These are phyloP conservation scores for Coniochaeta pulveracea DNA, from an alignment of 2,329 filamentous ascomycete genomes.

Conservation along the genomic window DNA sequence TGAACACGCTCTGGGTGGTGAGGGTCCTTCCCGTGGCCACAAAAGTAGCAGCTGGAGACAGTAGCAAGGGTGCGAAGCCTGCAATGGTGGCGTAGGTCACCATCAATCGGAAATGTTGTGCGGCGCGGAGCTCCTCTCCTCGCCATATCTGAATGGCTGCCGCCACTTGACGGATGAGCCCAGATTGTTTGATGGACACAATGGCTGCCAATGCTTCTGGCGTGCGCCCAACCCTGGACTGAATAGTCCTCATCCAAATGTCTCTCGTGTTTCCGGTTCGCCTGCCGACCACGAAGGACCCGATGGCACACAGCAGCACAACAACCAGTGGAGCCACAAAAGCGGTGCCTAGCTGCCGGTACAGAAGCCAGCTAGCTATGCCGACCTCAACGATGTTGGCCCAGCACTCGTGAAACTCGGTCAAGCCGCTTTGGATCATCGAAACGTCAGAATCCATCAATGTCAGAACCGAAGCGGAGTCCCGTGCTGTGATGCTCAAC, in stretches of 20 bases:
- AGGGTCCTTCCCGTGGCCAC: neutral
- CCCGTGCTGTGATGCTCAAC: constrained; percentile 7
- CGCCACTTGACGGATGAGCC: constrained; percentile 27
- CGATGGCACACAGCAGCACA: neutral
- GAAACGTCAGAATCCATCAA: constrained; percentile 22
- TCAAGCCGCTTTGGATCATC: constrained; percentile 13
- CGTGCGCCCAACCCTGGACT: constrained; percentile 34
- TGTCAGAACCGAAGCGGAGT: constrained; percentile 15
- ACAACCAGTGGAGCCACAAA: constrained; percentile 11
- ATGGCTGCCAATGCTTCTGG: constrained; percentile 34
- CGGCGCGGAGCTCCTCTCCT: constrained; percentile 10
- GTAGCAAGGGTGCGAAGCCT: constrained; percentile 3
- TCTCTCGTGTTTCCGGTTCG: neutral
- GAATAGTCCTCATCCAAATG: constrained; percentile 35
- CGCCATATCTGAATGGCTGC: constrained; percentile 10
- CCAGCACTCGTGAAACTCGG: constrained; percentile 17
- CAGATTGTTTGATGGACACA: constrained; percentile 37
- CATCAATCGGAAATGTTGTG: constrained; percentile 12
- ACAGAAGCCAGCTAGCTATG: constrained; percentile 11
- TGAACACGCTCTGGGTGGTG: neutral
- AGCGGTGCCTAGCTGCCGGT: constrained; percentile 9
- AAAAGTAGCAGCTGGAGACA: constrained; percentile 7
- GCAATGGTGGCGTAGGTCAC: neutral
- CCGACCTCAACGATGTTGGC: constrained; percentile 10
- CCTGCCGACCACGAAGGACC: neutral